phyloP scores from a whole-genome alignment of 1,139 yeast species.

The Pichia inconspicua region DNA sequence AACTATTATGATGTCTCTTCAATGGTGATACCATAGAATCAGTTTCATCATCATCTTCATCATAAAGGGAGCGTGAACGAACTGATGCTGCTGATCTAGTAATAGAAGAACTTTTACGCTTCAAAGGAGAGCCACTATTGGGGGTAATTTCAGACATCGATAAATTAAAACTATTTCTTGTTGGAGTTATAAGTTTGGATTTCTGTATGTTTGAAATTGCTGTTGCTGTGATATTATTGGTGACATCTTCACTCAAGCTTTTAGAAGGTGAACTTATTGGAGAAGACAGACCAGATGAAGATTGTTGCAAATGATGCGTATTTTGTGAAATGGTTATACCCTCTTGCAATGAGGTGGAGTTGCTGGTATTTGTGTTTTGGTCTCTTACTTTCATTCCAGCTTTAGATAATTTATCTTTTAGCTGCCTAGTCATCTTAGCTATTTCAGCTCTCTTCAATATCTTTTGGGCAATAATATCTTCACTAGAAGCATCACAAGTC shows the following conservation, averaged over 20 bases:
- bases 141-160: constrained; percentile 10
- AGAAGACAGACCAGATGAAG: constrained; percentile 13
- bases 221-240: constrained; percentile 16
- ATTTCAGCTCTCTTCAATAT: constrained; percentile 35
- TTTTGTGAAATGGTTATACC: background rate
- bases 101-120: constrained; percentile 18
- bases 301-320: background rate
- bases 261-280: constrained; percentile 14
- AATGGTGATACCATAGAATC: constrained; percentile 21
- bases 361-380: constrained; percentile 14
- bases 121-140: constrained; percentile 21
- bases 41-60: constrained; percentile 3
- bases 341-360: background rate
- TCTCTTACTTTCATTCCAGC: constrained; percentile 31
- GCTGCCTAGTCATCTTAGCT: constrained; percentile 34
- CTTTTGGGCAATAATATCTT: constrained; percentile 33
- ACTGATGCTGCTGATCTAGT: constrained; percentile 6
- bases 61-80: constrained; percentile 3
- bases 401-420: constrained; percentile 31
- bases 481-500: constrained; percentile 15
- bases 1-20: constrained; percentile 22
- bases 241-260: constrained; percentile 14
- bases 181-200: constrained; percentile 11
- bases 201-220: constrained; percentile 16
- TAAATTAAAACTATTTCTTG: constrained; percentile 2